Conservation (phyloP, 257 asterid genomes). For the Gentiana dahurica region DNA sequence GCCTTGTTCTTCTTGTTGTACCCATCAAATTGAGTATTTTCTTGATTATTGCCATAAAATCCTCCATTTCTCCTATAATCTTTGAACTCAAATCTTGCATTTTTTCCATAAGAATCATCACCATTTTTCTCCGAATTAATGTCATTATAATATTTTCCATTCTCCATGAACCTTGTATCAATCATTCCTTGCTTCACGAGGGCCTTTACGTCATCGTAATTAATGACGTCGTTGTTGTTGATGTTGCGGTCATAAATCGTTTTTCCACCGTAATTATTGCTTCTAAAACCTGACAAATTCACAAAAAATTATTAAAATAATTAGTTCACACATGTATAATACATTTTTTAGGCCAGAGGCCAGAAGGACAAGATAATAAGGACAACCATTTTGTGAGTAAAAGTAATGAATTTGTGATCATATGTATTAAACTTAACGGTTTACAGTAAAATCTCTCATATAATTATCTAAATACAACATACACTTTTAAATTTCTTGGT, state of each 20-base stretch:
- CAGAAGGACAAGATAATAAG: too few relatives aligned
- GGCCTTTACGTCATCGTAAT: neutral
- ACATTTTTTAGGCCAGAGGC: too few relatives aligned
- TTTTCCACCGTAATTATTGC: neutral
- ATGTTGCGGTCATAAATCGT: neutral
- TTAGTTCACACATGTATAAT: too few relatives aligned
- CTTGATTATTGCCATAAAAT: constrained; percentile 12
- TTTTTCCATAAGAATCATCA: constrained; percentile 30
- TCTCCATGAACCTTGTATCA: constrained; percentile 55
- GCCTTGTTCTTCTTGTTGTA: constrained; percentile 12
- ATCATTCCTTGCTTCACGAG: constrained; percentile 64
- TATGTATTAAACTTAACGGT: too few relatives aligned
- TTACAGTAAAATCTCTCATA: too few relatives aligned
- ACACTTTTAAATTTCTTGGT: too few relatives aligned
- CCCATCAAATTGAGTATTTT: constrained; percentile 19
- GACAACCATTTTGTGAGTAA: too few relatives aligned
- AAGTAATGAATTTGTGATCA: too few relatives aligned
- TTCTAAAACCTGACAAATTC: neutral
- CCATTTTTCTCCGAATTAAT: constrained; percentile 27
- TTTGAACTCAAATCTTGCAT: constrained; percentile 2
- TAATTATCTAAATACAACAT: neutral
- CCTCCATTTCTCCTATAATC: neutral
- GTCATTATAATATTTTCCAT: constrained; percentile 52
- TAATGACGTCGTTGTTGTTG: constrained; percentile 7
- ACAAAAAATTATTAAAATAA: neutral